These are phyloP conservation scores for Odonthalia washingtoniensis DNA, from an alignment of 31 red algal species.

Conservation along the genomic window DNA sequence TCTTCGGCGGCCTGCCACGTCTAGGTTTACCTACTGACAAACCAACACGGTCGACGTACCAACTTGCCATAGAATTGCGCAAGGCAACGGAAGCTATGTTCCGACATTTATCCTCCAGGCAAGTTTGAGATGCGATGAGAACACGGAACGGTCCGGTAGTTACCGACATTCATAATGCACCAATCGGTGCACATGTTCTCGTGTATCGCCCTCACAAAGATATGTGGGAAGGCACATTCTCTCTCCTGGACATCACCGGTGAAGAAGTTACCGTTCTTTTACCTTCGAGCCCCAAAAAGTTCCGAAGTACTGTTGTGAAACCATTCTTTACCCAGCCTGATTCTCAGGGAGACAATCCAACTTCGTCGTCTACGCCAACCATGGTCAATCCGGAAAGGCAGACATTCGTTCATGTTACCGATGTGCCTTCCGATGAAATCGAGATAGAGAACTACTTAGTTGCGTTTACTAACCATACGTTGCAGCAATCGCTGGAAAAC, in stretches of 20 bases:
- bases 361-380: neutral
- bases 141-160: conserved; percentile 7
- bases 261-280: conserved; percentile 24
- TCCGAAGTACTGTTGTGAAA: conserved; percentile 43
- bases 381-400: neutral
- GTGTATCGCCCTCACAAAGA: conserved; percentile 48
- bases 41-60: conserved; percentile 12
- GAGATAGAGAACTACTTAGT: too few relatives aligned
- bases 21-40: conserved; percentile 36
- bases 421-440: neutral
- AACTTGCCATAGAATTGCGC: neutral
- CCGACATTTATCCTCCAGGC: neutral
- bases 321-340: neutral
- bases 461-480: too few relatives aligned
- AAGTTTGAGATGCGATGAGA: neutral
- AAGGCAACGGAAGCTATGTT: neutral
- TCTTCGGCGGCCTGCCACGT: conserved; percentile 38
- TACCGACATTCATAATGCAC: conserved; percentile 34
- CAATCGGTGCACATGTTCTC: conserved; percentile 16
- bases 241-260: conserved; percentile 29
- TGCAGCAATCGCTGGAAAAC: conserved; percentile 1
- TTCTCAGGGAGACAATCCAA: neutral
- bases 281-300: conserved; percentile 3
- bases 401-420: neutral
- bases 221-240: conserved; percentile 34